Evolutionary conservation across 2,329 filamentous ascomycete species (phyloP).

Genomic region (Fusarium graminum): DNA sequence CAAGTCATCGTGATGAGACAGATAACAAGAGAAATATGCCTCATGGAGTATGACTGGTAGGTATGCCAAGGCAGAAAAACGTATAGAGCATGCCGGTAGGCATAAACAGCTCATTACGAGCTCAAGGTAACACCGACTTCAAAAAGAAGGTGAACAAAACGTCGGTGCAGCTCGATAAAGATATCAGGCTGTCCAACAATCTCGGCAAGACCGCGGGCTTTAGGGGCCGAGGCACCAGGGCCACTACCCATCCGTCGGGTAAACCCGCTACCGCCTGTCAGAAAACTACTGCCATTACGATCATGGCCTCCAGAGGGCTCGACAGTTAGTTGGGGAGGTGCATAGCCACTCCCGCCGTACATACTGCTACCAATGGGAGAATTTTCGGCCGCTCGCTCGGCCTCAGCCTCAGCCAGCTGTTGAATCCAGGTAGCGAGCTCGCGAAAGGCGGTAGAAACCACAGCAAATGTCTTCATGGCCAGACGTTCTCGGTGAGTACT

Average conservation of each 20-base stretch:
- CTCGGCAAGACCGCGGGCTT: conserved; percentile 73
- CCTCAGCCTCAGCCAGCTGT: conserved; percentile 72
- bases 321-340: conserved; percentile 47
- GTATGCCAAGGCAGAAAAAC: conserved; percentile 43
- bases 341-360: conserved; percentile 55
- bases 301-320: conserved; percentile 53
- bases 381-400: conserved; percentile 66
- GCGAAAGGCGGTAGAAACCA: conserved; percentile 72
- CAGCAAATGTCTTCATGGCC: conserved; percentile 75
- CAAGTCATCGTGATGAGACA: conserved; percentile 17
- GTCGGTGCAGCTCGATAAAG: conserved; percentile 74
- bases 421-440: conserved; percentile 76
- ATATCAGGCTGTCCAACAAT: conserved; percentile 76
- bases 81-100: conserved; percentile 46
- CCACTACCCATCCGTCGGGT: conserved; percentile 70
- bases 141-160: conserved; percentile 73
- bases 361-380: conserved; percentile 57
- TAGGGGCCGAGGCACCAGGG: conserved; percentile 67
- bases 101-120: conserved; percentile 55
- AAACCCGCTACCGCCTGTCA: conserved; percentile 68
- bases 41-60: conserved; percentile 8
- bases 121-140: conserved; percentile 69
- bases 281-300: conserved; percentile 66
- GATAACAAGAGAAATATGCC: conserved; percentile 5
- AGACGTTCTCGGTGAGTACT: conserved; percentile 74